Evolutionary conservation across 73 alveolate species (phyloP), one percentile per base, ranked within the genome.

Genomic region (Durusdinium trenchii): DNA sequence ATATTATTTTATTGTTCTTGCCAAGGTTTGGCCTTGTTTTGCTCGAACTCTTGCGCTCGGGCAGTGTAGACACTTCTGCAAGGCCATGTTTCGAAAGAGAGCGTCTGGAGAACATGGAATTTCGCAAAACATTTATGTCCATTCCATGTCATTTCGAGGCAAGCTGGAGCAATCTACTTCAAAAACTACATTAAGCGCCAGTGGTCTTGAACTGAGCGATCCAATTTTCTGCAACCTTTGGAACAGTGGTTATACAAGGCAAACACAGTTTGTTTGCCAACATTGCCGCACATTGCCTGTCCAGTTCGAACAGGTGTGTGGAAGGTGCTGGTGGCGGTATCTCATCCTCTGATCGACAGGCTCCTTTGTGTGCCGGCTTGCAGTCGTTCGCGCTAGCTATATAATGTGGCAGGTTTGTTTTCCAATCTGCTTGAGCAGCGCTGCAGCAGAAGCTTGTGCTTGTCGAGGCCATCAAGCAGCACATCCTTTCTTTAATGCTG

Each of bases 241-340:
- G n/a, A n/a, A n/a, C n/a, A n/a, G n/a, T n/a, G n/a, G n/a, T n/a
- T n/a, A n/a, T n/a, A n/a, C n/a, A 12, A 12, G 69, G n/a, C n/a
- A n/a, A n/a, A n/a, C n/a, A n/a, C n/a, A n/a, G n/a, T n/a, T n/a
- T n/a, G n/a, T n/a, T n/a, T n/a, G n/a, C n/a, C n/a, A n/a, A n/a
- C n/a, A n/a, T n/a, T n/a, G n/a, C n/a, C n/a, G n/a, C n/a, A n/a
- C n/a, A n/a, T n/a, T n/a, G n/a, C n/a, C n/a, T n/a, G n/a, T n/a
- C n/a, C n/a, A n/a, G n/a, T n/a, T n/a, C n/a, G n/a, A n/a, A n/a
- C 36, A 90, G 96, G 96, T 90, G 86, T 51, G 86, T 90, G 14
- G 96, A 90, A 35, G 96, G 96, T 35, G 96, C 96, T 35, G 96
- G 96, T 64, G 96, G 91, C 35, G 91, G 96, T 40, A 90, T 90